Evolutionary conservation across 2,329 filamentous ascomycete genomes (phyloP), one percentile per base, ranked within the genome.

Genomic region (Herpotrichia juniperi): DNA sequence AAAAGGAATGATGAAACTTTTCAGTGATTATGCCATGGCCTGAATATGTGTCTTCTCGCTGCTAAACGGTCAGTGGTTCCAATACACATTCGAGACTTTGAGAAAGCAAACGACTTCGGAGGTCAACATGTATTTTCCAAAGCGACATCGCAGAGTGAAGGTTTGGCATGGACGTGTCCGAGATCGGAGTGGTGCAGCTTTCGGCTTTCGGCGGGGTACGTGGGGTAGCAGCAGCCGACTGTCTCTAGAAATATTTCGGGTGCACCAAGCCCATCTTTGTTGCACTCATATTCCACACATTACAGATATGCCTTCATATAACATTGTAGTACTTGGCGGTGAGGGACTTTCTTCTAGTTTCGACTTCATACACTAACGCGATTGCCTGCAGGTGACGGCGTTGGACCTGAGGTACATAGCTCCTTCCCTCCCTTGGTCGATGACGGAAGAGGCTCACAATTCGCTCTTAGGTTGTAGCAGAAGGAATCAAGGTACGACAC

Each of bases 401-500:
- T 73, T 34, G 74, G 74, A 44, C 74, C 74, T 35, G 74, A 76
- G 71, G 74, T 76, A 70, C 58, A 46, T 57, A 54, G 51, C 44
- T 30, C 16, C 22, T 42, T 28, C 7, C 32, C n/a, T 3, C 22
- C 17, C 46, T 22, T 19, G 39, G 11, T 17, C 26, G 30, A 43
- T 40, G 24, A 28, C 16, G 34, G 11, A 42, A 46, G 17, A 46
- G 51, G 56, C 66, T 71, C 19, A 71, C 56, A 44, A n/a, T 31
- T 30, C 28, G 32, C 24, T 50, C 53, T 21, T 51, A 90, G 90
- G 90, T 96, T 59, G 87, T 91, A 51, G 85, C 86, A 59, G 92
- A 96, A 79, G 91, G 86, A 55, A 78, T 96, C 69, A 96, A 96
- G 84, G 90, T 93, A 79, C 62, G 69, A 43, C 34, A 42, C 11